Evolutionary conservation across 495 filamentous ascomycete genomes (phyloP), one percentile per base, ranked within the genome.

Genomic region (Parachaetomium inaequale): DNA sequence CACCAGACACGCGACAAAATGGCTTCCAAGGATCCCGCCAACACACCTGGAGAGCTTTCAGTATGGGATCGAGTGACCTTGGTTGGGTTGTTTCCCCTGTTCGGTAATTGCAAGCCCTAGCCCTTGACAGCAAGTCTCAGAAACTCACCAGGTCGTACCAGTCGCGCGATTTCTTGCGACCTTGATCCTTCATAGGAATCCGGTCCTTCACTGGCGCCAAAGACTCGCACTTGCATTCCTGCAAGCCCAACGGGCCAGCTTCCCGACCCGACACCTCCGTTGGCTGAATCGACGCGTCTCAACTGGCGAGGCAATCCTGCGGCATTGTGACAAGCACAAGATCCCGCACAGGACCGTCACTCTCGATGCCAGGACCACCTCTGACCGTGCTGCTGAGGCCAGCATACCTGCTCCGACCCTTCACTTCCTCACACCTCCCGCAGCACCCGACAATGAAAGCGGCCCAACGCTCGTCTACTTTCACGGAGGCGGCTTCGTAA

Each of bases 401-500:
- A 0, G 14, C 8, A 7, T 58, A 0, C 63, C 63, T 0, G 38
- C 53, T 4, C 47, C 55, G 14, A 46, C 38, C 0, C 29, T 66
- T 0, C 64, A 69, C 23, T 29, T 66, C 17, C 23, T 68, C 26
- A 64, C 49, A 10, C 50, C 40, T 17, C 12, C 59, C 34, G 40
- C 5, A 15, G 10, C 15, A 19, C 8, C 15, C 0, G 34, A 21
- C 25, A 6, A 25, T 12, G 32, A 17, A 29, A 49, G 10, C 15
- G 43, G 47, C 25, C 25, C 49, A 10, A 62, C 62, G 0, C 25
- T 66, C 28, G 10, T 69, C 4, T 69, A 69, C 58, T 54, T 66
- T 26, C 67, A 69, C 45, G 64, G 67, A 29, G 67, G 67, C 42
- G 67, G 67, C 14, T 69, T 49, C 49, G 64, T 66, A 47, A 63